These are phyloP conservation scores for Isabelozyma heimii DNA, from an alignment of 805 yeast species.

Conservation along the genomic window DNA sequence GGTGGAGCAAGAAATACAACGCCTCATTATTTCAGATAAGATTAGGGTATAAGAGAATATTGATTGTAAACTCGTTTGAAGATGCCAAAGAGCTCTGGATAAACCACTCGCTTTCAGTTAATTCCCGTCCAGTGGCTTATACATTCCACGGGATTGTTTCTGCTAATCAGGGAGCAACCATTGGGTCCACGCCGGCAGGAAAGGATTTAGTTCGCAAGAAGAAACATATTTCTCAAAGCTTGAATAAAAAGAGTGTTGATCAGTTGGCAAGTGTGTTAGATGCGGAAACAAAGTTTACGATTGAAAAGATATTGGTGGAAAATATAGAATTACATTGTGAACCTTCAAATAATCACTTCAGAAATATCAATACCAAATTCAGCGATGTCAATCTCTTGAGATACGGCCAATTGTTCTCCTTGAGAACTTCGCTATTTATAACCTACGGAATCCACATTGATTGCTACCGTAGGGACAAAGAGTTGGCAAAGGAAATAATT, in stretches of 20 bases:
- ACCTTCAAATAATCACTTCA: conserved; percentile 16
- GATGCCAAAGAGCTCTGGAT: conserved; percentile 56
- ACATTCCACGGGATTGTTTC: conserved; percentile 68
- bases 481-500: conserved; percentile 50
- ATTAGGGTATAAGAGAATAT: conserved; percentile 53
- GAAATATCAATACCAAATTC: conserved; percentile 4
- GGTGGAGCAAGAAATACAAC: conserved; percentile 45
- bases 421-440: conserved; percentile 47
- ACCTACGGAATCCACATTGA: conserved; percentile 55
- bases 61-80: conserved; percentile 66
- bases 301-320: conserved; percentile 10
- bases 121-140: conserved; percentile 64
- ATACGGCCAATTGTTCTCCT: conserved; percentile 47
- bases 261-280: conserved; percentile 33
- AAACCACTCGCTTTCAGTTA: conserved; percentile 44
- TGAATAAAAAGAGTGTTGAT: conserved; percentile 37
- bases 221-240: conserved; percentile 45
- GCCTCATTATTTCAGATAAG: conserved; percentile 56
- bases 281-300: conserved; percentile 28
- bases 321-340: conserved; percentile 11
- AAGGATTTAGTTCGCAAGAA: conserved; percentile 44
- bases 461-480: conserved; percentile 29
- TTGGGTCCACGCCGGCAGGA: conserved; percentile 65
- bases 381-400: conserved; percentile 40
- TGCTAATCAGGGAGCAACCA: conserved; percentile 53